Conservation (phyloP, 2,329 filamentous ascomycete species). For the Fusarium lyarnte region DNA sequence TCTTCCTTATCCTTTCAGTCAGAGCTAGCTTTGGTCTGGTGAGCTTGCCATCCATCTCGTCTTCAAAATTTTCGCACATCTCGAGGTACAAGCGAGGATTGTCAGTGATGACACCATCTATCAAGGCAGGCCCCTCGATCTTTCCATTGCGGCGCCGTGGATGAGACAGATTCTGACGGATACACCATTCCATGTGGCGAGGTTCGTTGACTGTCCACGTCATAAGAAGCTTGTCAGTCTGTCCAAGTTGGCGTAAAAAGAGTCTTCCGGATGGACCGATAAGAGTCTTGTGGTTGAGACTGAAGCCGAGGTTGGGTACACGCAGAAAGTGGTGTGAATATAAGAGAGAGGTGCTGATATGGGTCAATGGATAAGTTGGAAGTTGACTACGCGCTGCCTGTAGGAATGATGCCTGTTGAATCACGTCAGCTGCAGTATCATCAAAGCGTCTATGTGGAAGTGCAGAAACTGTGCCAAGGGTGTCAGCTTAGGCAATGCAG, state of each 20-base stretch:
- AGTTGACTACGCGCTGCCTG: conserved; percentile 69
- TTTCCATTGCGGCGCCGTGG: conserved; percentile 41
- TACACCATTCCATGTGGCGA: conserved; percentile 82
- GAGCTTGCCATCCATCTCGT: conserved; percentile 46
- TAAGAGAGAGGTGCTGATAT: conserved; percentile 72
- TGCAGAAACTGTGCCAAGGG: not conserved
- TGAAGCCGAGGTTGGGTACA: conserved; percentile 77
- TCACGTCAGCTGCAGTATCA: conserved; percentile 1
- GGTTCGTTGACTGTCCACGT: conserved; percentile 90
- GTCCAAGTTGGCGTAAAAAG: conserved; percentile 70
- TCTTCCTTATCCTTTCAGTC: conserved; percentile 14
- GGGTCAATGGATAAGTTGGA: conserved; percentile 70
- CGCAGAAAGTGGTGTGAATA: conserved; percentile 77
- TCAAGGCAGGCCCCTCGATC: conserved; percentile 36
- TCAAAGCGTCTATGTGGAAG: not conserved
- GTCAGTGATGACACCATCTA: conserved; percentile 90
- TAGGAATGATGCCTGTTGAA: conserved; percentile 72
- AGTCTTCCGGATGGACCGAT: conserved; percentile 71
- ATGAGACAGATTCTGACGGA: conserved; percentile 54
- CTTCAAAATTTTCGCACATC: conserved; percentile 59
- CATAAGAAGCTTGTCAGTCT: conserved; percentile 66
- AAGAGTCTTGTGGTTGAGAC: conserved; percentile 75
- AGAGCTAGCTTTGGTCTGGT: conserved; percentile 15
- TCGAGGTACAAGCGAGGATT: conserved; percentile 75
- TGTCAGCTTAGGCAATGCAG: conserved; percentile 2